Evolutionary conservation across 2,329 filamentous ascomycete species (phyloP).

Genomic region (Exophiala mesophila): DNA sequence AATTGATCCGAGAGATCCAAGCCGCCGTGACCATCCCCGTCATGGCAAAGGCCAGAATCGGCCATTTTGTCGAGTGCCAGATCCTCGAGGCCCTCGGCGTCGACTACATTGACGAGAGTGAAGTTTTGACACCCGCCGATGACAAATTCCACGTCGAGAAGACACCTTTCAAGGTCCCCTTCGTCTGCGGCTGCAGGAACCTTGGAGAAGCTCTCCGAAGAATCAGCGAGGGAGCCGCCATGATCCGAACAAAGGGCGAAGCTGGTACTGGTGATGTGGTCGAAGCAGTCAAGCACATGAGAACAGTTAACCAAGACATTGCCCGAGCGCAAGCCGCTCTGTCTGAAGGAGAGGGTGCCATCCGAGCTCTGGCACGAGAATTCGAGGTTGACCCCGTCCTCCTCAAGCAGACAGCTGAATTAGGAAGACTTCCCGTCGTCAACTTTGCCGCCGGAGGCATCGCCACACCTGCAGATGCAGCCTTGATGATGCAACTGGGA

Average conservation of each 20-base stretch:
- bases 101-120: slow-evolving; percentile 97
- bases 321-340: slow-evolving; percentile 60
- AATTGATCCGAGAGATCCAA: slow-evolving; percentile 95
- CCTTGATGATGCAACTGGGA: slow-evolving; percentile 97
- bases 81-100: slow-evolving; percentile 92
- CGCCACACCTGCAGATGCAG: slow-evolving; percentile 96
- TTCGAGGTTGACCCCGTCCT: slow-evolving; percentile 73
- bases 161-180: slow-evolving; percentile 72
- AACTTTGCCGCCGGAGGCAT: slow-evolving; percentile 98
- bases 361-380: slow-evolving; percentile 75
- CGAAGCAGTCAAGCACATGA: slow-evolving; percentile 94
- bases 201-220: slow-evolving; percentile 87
- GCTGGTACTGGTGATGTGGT: slow-evolving; percentile 95
- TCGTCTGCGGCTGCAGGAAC: slow-evolving; percentile 94
- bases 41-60: slow-evolving; percentile 98
- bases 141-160: slow-evolving; percentile 89
- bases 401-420: slow-evolving; percentile 78
- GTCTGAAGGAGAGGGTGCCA: slow-evolving; percentile 58
- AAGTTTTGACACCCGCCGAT: slow-evolving; percentile 94
- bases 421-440: slow-evolving; percentile 85
- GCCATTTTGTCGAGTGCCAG: slow-evolving; percentile 96
- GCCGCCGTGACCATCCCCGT: slow-evolving; percentile 91
- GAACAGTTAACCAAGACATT: slow-evolving; percentile 80
- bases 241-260: slow-evolving; percentile 99
- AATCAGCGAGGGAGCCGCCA: slow-evolving; percentile 89